These are phyloP conservation scores for Firmiana major DNA, from an alignment of 345 rosid genomes.

Conservation along the genomic window DNA sequence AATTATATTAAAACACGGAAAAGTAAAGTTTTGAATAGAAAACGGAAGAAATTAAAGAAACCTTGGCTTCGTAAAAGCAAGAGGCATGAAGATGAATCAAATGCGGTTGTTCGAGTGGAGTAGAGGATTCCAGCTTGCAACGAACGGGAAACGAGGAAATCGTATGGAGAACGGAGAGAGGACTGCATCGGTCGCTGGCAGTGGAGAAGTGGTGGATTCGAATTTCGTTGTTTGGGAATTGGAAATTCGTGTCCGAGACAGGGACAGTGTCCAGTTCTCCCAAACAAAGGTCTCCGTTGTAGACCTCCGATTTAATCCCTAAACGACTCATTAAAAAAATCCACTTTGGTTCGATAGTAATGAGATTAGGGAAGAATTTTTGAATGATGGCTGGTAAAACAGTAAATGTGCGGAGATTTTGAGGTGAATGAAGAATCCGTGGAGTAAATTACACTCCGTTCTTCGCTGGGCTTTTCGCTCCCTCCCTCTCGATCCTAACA, in stretches of 20 bases:
- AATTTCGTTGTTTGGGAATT: slow-evolving; percentile 87
- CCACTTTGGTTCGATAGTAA: not conserved
- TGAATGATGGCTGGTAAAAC: not conserved
- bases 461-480: not conserved
- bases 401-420: slow-evolving; percentile 26
- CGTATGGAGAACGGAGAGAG: slow-evolving; percentile 84
- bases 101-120: slow-evolving; percentile 50
- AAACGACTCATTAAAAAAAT: slow-evolving; percentile 53
- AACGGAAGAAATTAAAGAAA: slow-evolving; percentile 1
- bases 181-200: slow-evolving; percentile 80
- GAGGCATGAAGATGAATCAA: slow-evolving; percentile 84
- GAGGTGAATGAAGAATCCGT: slow-evolving; percentile 4
- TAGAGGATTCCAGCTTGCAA: slow-evolving; percentile 84
- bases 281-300: slow-evolving; percentile 68
- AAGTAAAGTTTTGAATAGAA: not conserved
- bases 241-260: slow-evolving; percentile 48
- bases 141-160: slow-evolving; percentile 76
- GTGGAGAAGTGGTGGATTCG: slow-evolving; percentile 79
- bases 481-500: not conserved
- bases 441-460: slow-evolving; percentile 14
- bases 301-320: slow-evolving; percentile 81
- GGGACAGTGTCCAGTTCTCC: slow-evolving; percentile 80
- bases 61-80: slow-evolving; percentile 89
- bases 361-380: not conserved
- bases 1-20: not conserved